Percentiles rank a stretch among this genome's conserved stretches.
Conservation (phyloP, 192 early-diverging fungal genomes). For the Backusella luteola region DNA sequence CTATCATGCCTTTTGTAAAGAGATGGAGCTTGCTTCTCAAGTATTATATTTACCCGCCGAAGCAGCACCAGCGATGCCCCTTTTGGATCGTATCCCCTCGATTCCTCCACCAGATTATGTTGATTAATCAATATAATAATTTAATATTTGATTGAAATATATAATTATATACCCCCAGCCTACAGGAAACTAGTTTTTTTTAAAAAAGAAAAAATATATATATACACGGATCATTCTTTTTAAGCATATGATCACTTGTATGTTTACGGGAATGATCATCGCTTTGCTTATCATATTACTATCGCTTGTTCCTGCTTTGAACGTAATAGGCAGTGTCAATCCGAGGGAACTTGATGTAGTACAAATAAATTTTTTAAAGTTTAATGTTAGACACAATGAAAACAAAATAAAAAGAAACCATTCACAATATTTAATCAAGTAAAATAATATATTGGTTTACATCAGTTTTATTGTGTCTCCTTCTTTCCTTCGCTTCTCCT, state of each 20-base stretch:
- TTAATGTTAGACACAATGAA: slow-evolving; percentile 10
- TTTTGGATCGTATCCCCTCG: slow-evolving; percentile 20
- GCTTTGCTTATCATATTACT: slow-evolving; percentile 1
- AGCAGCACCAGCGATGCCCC: not conserved
- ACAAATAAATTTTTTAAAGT: not conserved
- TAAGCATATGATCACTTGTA: not conserved
- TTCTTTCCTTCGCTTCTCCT: not conserved
- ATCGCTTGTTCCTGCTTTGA: not conserved
- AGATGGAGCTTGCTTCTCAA: slow-evolving; percentile 15
- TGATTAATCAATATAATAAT: slow-evolving; percentile 13
- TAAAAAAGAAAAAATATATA: not conserved
- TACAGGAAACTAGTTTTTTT: not conserved
- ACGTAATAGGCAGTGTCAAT: not conserved
- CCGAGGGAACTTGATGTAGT: not conserved
- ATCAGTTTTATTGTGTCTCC: not conserved
- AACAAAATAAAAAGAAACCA: slow-evolving; percentile 9
- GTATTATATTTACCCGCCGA: not conserved
- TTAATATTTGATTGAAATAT: not conserved
- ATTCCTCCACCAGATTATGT: slow-evolving; percentile 26
- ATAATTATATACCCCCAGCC: not conserved
- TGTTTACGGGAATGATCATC: not conserved
- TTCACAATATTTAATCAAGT: not conserved
- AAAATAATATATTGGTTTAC: slow-evolving; percentile 1
- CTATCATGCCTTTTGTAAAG: slow-evolving; percentile 10
- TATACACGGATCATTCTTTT: not conserved